phyloP scores from a whole-genome alignment of 345 rosid species.

The Linum trigynum region DNA sequence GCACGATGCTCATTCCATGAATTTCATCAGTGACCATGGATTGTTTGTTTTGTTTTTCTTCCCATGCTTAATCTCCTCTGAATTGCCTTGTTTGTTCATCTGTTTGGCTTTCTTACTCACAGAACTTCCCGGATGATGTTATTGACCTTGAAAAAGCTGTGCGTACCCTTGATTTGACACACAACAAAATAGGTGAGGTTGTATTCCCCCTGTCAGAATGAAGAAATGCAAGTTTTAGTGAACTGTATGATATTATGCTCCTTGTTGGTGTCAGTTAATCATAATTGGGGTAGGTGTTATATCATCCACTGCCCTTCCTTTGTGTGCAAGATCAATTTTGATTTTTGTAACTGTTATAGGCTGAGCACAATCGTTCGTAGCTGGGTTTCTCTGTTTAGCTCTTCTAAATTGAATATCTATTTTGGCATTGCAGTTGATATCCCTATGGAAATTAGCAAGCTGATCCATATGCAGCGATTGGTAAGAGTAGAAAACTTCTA shows the following conservation, averaged over 20 bases:
- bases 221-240: background rate
- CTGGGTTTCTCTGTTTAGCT: background rate
- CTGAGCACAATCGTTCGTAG: background rate
- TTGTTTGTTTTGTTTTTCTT: background rate
- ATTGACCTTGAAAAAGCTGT: constrained; percentile 63
- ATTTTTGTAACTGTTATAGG: background rate
- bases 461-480: constrained; percentile 83
- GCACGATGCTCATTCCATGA: background rate
- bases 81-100: constrained; percentile 1
- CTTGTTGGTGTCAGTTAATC: no score
- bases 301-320: no score
- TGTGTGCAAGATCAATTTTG: background rate
- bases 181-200: constrained; percentile 68
- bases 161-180: constrained; percentile 82
- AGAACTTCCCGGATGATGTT: constrained; percentile 79
- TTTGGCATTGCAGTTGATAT: constrained; percentile 52
- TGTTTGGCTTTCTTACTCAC: constrained; percentile 13
- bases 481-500: constrained; percentile 29
- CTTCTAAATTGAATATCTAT: background rate
- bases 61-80: background rate
- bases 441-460: constrained; percentile 68
- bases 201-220: background rate
- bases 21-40: constrained; percentile 1
- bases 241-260: background rate
- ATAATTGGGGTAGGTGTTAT: no score